Evolutionary conservation across 129 eudicot genomes (phyloP), one percentile per base, ranked within the genome.

Genomic region (Tagetes erecta): DNA sequence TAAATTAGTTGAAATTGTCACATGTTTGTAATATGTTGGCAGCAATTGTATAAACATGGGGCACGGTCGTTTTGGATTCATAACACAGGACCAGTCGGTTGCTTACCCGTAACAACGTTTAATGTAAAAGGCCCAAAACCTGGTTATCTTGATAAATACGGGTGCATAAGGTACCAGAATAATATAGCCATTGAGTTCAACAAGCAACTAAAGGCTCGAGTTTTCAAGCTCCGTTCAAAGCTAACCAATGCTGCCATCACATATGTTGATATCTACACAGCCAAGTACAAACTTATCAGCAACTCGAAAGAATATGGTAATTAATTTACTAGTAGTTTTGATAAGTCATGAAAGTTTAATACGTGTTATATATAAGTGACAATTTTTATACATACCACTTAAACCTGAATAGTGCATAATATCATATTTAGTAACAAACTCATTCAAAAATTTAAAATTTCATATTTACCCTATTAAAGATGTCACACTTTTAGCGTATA

Each of bases 1-100:
- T 53, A 4, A 20, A 27, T 38, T 60, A 31, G 11, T n/a, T 1
- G 13, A 37, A 35, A 14, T 14, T 39, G 6, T 6, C 12, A 31
- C 10, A n/a, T 46, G 27, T 30, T 14, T 65, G 51, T 55, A 42
- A 76, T 45, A 39, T 67, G 50, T 56, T 83, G 78, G 58, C 90
- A 91, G 95, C 79, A 64, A 72, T 39, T 91, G 71, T 85, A 88
- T 78, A 65, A 81, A 37, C 77, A 72, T 70, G 92, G 97, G 62
- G 97, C 95, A 6, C 79, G 92, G 80, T 50, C 82, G 51, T 84
- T 88, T 53, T 91, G 92, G 95, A 74, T 91, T 45, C 95, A 84
- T 60, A 88, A 91, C 70, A 84, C 87, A 12, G 92, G 95, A 6
- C 92, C 95, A 31, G 46, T 84, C 20, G 95, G 95, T 71, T 91